Conservation (phyloP, 805 yeast genomes). For the Zygosaccharomyces rouxii region DNA sequence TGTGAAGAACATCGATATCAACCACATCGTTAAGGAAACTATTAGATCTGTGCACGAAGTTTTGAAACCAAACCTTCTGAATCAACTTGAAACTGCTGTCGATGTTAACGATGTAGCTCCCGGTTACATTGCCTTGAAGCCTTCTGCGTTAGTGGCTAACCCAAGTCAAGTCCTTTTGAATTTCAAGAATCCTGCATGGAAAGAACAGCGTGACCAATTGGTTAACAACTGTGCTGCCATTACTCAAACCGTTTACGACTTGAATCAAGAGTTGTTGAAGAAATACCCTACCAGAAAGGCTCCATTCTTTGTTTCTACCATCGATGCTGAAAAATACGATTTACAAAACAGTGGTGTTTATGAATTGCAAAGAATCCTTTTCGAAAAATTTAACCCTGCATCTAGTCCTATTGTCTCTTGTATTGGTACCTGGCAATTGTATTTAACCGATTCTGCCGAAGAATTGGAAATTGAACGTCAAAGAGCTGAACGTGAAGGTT, state of each 20-base stretch:
- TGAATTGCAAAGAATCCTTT: conserved; percentile 78
- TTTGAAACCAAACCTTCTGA: conserved; percentile 64
- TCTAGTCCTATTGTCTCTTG: conserved; percentile 55
- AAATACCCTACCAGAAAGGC: conserved; percentile 60
- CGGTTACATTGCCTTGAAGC: conserved; percentile 89
- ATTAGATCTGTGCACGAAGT: conserved; percentile 62
- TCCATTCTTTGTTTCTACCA: conserved; percentile 70
- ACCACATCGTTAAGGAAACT: conserved; percentile 59
- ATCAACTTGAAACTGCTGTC: conserved; percentile 44
- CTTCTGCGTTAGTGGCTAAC: conserved; percentile 78
- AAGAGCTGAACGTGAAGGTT: conserved; percentile 55
- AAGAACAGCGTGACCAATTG: conserved; percentile 47
- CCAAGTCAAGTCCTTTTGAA: conserved; percentile 70
- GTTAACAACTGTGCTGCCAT: conserved; percentile 63
- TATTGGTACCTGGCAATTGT: conserved; percentile 92
- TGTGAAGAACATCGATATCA: conserved; percentile 52
- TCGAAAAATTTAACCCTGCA: conserved; percentile 62
- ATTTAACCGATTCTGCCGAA: conserved; percentile 64
- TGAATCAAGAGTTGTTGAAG: conserved; percentile 46
- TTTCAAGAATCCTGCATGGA: conserved; percentile 55
- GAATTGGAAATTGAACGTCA: conserved; percentile 59
- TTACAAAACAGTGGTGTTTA: conserved; percentile 83
- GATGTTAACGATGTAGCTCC: conserved; percentile 72
- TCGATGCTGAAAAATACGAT: conserved; percentile 89
- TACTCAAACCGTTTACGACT: conserved; percentile 50